These are phyloP conservation scores for Diatrype stigma DNA, from an alignment of 2,329 filamentous ascomycete species.

Conservation along the genomic window DNA sequence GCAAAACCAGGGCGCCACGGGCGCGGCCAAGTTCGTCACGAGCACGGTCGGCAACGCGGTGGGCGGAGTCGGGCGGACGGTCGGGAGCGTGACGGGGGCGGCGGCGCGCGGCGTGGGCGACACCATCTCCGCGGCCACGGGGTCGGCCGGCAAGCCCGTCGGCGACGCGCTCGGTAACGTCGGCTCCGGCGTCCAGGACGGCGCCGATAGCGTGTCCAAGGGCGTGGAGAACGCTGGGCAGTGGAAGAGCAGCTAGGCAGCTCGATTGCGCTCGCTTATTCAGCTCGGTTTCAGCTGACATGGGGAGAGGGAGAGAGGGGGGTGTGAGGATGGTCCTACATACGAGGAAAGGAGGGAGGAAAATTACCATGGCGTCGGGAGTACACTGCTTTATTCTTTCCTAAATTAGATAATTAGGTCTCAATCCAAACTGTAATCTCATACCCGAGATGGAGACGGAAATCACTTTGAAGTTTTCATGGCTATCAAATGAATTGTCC, in stretches of 20 bases:
- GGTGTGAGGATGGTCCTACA: no score
- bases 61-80: slow-evolving; percentile 26
- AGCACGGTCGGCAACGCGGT: slow-evolving; percentile 27
- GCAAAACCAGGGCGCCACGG: slow-evolving; percentile 26
- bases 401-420: no score
- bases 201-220: slow-evolving; percentile 36
- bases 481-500: no score
- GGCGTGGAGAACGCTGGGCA: slow-evolving; percentile 45
- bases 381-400: no score
- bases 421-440: no score
- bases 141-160: slow-evolving; percentile 41
- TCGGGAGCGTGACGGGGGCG: slow-evolving; percentile 33
- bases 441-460: no score
- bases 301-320: neutral
- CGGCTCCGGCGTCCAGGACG: slow-evolving; percentile 40
- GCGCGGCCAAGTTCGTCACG: slow-evolving; percentile 32
- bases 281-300: neutral
- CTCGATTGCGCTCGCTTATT: neutral
- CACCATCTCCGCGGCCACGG: slow-evolving; percentile 41
- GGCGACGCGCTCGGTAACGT: slow-evolving; percentile 41
- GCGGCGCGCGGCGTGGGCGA: slow-evolving; percentile 40
- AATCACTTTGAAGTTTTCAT: no score
- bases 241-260: slow-evolving; percentile 26
- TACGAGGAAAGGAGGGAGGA: no score
- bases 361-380: no score